These are phyloP conservation scores for Auriscalpium vulgare DNA, from an alignment of 768 basidiomycete genomes.

Conservation along the genomic window DNA sequence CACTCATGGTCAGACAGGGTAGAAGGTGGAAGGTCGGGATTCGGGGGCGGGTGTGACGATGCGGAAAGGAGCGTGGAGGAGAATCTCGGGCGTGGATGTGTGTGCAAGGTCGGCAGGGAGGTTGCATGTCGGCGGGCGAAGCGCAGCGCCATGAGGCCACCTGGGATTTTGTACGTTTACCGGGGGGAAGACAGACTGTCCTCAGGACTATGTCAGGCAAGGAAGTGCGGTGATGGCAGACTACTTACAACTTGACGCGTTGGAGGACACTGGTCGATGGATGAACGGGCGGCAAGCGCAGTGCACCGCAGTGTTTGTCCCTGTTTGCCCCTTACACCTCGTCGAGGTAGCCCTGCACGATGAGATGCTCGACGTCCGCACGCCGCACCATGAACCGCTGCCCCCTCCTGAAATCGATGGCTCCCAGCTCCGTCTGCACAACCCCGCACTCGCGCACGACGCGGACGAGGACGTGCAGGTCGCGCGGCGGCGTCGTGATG, in stretches of 20 bases:
- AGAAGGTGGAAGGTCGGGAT: background rate
- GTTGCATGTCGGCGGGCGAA: background rate
- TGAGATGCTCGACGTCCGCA: conserved; percentile 88
- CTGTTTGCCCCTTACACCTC: conserved; percentile 42
- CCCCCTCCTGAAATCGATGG: conserved; percentile 84
- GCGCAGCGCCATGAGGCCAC: background rate
- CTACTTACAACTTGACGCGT: too few relatives aligned
- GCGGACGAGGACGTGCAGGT: conserved; percentile 79
- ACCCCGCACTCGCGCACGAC: conserved; percentile 87
- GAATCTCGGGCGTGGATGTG: background rate
- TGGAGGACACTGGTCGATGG: too few relatives aligned
- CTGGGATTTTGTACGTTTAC: background rate
- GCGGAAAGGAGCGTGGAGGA: background rate
- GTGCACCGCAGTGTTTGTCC: too few relatives aligned
- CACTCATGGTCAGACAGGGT: conserved; percentile 64
- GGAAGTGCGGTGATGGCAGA: too few relatives aligned
- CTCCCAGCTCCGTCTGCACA: conserved; percentile 87
- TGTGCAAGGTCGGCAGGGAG: background rate
- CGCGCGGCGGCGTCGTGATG: conserved; percentile 78
- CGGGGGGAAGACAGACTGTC: too few relatives aligned
- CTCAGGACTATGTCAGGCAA: too few relatives aligned
- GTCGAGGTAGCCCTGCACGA: conserved; percentile 90
- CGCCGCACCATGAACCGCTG: conserved; percentile 84
- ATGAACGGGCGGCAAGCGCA: too few relatives aligned
- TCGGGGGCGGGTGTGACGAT: background rate